phyloP scores from a whole-genome alignment of 768 basidiomycete genomes.

The Candolleomyces aberdarensis region DNA sequence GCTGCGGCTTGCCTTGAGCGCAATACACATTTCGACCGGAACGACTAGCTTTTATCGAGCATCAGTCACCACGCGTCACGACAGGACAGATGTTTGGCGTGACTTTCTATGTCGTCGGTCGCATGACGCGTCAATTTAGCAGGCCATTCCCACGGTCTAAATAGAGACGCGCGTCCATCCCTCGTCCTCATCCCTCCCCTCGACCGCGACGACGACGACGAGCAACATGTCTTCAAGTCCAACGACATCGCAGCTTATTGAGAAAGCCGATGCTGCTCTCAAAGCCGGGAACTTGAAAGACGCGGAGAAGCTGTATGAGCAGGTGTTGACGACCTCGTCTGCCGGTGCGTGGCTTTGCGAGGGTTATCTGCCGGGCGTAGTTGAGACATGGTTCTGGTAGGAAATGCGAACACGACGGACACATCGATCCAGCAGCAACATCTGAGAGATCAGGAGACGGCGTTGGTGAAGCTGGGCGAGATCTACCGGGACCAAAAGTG shows the following conservation, averaged over 20 bases:
- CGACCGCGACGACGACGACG: no score
- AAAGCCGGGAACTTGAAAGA: conserved; percentile 48
- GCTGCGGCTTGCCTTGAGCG: no score
- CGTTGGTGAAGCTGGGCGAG: conserved; percentile 81
- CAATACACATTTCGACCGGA: no score
- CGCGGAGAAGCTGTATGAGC: conserved; percentile 74
- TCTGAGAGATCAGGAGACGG: conserved; percentile 79
- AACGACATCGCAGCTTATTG: conserved; percentile 43
- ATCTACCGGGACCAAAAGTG: conserved; percentile 85
- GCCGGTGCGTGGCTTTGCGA: conserved; percentile 20
- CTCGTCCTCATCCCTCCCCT: no score
- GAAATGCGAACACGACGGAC: conserved; percentile 24
- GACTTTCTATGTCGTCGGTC: no score
- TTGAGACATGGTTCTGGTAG: conserved; percentile 13
- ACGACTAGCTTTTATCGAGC: no score
- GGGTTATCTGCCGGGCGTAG: background rate
- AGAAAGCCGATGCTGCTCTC: conserved; percentile 49
- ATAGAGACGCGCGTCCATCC: no score
- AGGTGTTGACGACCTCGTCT: conserved; percentile 48
- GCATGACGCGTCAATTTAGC: no score
- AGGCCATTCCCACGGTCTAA: no score
- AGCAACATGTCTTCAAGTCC: no score
- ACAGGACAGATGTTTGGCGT: no score
- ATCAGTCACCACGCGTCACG: no score
- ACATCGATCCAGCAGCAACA: conserved; percentile 48